These are phyloP conservation scores for Cynara cardunculus DNA, from an alignment of 129 eudicot genomes.

Conservation along the genomic window DNA sequence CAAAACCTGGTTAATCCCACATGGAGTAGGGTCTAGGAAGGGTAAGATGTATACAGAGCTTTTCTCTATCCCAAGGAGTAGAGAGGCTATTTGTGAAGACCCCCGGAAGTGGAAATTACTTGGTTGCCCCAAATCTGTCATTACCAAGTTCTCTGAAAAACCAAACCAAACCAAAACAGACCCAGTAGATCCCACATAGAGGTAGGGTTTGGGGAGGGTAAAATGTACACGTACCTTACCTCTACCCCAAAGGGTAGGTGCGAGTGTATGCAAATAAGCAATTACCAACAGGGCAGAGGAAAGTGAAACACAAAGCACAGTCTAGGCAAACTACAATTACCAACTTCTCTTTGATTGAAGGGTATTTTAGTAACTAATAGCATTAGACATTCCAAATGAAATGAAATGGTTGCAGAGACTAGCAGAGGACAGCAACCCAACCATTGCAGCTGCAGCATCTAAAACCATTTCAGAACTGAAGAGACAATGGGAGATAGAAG, in stretches of 20 bases:
- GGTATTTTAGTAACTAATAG: constrained; percentile 10
- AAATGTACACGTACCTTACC: too few relatives aligned
- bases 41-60: too few relatives aligned
- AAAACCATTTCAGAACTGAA: constrained; percentile 81
- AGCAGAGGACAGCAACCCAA: constrained; percentile 87
- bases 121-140: background rate
- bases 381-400: background rate
- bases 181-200: too few relatives aligned
- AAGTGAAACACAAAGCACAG: background rate
- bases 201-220: too few relatives aligned
- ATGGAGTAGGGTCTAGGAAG: too few relatives aligned
- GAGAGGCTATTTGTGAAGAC: too few relatives aligned
- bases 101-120: background rate
- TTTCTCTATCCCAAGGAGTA: too few relatives aligned
- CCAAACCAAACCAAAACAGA: background rate
- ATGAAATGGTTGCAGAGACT: constrained; percentile 62
- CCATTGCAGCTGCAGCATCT: constrained; percentile 90
- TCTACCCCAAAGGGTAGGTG: too few relatives aligned
- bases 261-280: too few relatives aligned
- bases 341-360: background rate
- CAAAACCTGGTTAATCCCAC: too few relatives aligned
- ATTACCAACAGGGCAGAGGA: too few relatives aligned
- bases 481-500: constrained; percentile 94
- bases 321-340: background rate
- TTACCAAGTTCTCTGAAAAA: background rate